Percentiles rank a stretch among this genome's conserved stretches.
Evolutionary conservation across 2,329 filamentous ascomycete species (phyloP).

Genomic region (Triangularia verruculosa): DNA sequence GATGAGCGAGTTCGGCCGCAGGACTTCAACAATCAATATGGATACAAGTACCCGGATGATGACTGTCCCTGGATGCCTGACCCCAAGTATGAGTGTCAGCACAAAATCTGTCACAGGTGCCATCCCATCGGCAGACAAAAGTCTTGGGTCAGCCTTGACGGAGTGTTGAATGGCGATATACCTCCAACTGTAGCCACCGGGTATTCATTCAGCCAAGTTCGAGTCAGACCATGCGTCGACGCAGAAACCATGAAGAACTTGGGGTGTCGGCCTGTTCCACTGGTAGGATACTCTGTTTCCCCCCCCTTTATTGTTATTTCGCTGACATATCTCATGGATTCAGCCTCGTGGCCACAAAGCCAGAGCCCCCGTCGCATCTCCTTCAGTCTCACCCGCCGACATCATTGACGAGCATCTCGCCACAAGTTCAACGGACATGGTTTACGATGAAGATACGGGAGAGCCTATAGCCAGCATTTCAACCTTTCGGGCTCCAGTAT

Average conservation of each 20-base stretch:
- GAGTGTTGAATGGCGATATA: constrained; percentile 48
- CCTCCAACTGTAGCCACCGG: constrained; percentile 48
- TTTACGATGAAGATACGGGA: not conserved
- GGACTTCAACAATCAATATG: not conserved
- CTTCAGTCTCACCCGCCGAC: not conserved
- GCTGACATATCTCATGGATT: constrained; percentile 13
- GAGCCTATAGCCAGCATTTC: not conserved
- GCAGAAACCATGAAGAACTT: constrained; percentile 39
- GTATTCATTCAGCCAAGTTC: constrained; percentile 49
- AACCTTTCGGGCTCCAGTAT: not conserved
- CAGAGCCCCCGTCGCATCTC: not conserved
- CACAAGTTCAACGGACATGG: not conserved
- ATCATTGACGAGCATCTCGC: constrained; percentile 10
- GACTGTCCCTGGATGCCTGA: constrained; percentile 26
- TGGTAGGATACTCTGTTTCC: constrained; percentile 31
- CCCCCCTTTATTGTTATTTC: not conserved
- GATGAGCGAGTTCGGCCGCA: constrained; percentile 17
- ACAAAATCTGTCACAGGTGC: constrained; percentile 50
- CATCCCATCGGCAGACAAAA: constrained; percentile 44
- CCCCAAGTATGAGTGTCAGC: constrained; percentile 45
- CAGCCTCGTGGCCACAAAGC: constrained; percentile 16
- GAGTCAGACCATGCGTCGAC: constrained; percentile 44
- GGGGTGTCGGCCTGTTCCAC: constrained; percentile 38
- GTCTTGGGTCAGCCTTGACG: constrained; percentile 49
- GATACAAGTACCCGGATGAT: constrained; percentile 19